These are phyloP conservation scores for Clitopilus hobsonii DNA, from an alignment of 768 basidiomycete genomes.

Conservation along the genomic window DNA sequence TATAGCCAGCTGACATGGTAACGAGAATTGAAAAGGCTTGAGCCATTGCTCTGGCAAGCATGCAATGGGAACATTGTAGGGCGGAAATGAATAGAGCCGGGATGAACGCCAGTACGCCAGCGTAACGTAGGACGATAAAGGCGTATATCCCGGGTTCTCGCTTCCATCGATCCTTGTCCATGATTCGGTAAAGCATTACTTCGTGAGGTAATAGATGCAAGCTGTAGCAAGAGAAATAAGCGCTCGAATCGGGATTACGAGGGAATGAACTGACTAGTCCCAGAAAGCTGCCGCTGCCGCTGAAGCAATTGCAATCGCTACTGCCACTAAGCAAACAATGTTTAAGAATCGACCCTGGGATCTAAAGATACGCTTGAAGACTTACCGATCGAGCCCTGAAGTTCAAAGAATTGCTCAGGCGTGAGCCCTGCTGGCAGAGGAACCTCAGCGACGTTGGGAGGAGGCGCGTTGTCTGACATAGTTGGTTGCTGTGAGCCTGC, in stretches of 20 bases:
- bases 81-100: slow-evolving; percentile 23
- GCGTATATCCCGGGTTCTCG: slow-evolving; percentile 22
- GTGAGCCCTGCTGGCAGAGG: slow-evolving; percentile 16
- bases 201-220: slow-evolving; percentile 24
- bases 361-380: not conserved
- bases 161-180: slow-evolving; percentile 17
- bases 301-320: slow-evolving; percentile 21
- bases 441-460: slow-evolving; percentile 11
- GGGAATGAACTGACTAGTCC: slow-evolving; percentile 21
- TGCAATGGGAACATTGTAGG: slow-evolving; percentile 22
- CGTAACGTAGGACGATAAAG: slow-evolving; percentile 29
- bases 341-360: not conserved
- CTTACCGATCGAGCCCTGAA: slow-evolving; percentile 14
- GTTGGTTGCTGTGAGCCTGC: too few relatives aligned
- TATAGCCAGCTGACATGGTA: slow-evolving; percentile 23
- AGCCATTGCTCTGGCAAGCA: slow-evolving; percentile 22
- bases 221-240: slow-evolving; percentile 7
- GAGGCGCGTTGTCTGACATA: slow-evolving; percentile 2
- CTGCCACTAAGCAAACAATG: slow-evolving; percentile 9
- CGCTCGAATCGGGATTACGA: not conserved
- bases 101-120: slow-evolving; percentile 23
- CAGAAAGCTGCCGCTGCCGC: slow-evolving; percentile 26
- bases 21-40: slow-evolving; percentile 24
- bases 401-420: slow-evolving; percentile 12
- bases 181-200: slow-evolving; percentile 17